Base-by-base conservation (phyloP, 2,329 filamentous ascomycete species). In the Colletotrichum sp. region DNA sequence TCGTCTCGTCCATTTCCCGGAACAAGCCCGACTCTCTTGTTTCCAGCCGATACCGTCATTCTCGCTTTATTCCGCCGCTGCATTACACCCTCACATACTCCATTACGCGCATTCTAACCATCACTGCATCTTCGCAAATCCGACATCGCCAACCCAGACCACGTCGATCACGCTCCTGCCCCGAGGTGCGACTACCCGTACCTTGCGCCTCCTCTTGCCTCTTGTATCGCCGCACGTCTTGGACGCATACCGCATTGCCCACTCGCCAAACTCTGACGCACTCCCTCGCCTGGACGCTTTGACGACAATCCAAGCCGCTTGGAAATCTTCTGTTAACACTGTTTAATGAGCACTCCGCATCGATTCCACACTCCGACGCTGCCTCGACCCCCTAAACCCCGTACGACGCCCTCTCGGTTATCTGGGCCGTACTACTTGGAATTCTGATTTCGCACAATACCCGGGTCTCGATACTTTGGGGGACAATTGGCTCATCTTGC, bases 301-400 rank as follows among this genome's bases (percentile, higher is more conserved):
- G 59, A 34, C 25, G 12, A 36, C 32, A 44, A 66, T 36, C 5
- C 19, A 32, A 64, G n/a, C 28, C 12, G 64, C 11, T 30, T 52
- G 57, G 60, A 34, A 60, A 61, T 72, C 25, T 7, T 11, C 59
- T 44, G 32, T 44, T 60, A 11, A 36, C 34, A 5, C 52, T 11
- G 39, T 55, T 75, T 64, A 64, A 75, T 72, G 73, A 63, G 57
- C 73, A 28, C 44, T n/a, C 28, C 22, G 70, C 52, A 69, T 30
- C 71, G 64, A 74, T 13, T 74, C 22, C 44, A 48, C 30, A 60
- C 34, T 57, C 34, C 22, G 44, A 59, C 27, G 13, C 22, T 12
- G n/a, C 11, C 27, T 39, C 39, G 22, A 48, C 5, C 39, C 32
- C 13, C n/a, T 63, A 28, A 39, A 19, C 55, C 12, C 34, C 25